These are phyloP conservation scores for Pseudoperonospora humuli DNA, from an alignment of 352 stramenopile genomes.

Conservation along the genomic window DNA sequence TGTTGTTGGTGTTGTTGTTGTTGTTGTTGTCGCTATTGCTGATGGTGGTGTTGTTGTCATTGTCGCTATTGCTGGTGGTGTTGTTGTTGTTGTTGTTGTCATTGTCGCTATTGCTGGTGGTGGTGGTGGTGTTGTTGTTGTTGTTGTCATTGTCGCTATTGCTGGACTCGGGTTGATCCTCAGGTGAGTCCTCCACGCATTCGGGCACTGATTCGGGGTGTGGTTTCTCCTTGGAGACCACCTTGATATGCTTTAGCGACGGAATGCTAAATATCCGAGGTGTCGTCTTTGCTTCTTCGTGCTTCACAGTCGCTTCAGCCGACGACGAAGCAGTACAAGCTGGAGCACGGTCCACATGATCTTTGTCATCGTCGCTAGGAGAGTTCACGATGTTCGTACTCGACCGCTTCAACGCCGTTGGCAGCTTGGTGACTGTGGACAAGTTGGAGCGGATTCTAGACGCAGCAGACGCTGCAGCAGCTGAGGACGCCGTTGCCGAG, in stretches of 20 bases:
- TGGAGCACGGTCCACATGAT: not conserved
- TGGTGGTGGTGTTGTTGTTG: not conserved
- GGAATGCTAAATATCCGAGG: conserved; percentile 20
- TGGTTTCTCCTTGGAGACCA: conserved; percentile 18
- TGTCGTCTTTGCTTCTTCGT: conserved; percentile 10
- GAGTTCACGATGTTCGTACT: conserved; percentile 2
- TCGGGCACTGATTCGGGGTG: conserved; percentile 6
- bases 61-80: conserved; percentile 1
- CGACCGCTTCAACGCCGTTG: conserved; percentile 19
- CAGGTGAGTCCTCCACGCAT: conserved; percentile 4
- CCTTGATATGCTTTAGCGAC: conserved; percentile 23
- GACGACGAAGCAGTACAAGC: conserved; percentile 5
- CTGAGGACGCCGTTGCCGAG: conserved; percentile 31
- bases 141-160: not conserved
- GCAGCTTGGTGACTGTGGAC: conserved; percentile 27
- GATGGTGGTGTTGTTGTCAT: not conserved
- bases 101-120: not conserved
- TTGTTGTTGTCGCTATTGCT: too few species aligned
- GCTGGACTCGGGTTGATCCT: conserved; percentile 10
- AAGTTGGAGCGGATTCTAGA: conserved; percentile 29
- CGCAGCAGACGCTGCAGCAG: conserved; percentile 23
- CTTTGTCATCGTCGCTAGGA: conserved; percentile 2
- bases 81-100: conserved; percentile 1
- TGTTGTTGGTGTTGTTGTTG: not conserved
- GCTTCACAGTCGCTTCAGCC: conserved; percentile 13